Percentiles rank a stretch among this genome's conserved stretches.
These are phyloP conservation scores for Ustilago trichophora DNA, from an alignment of 1,284 basidiomycete species.

Conservation along the genomic window DNA sequence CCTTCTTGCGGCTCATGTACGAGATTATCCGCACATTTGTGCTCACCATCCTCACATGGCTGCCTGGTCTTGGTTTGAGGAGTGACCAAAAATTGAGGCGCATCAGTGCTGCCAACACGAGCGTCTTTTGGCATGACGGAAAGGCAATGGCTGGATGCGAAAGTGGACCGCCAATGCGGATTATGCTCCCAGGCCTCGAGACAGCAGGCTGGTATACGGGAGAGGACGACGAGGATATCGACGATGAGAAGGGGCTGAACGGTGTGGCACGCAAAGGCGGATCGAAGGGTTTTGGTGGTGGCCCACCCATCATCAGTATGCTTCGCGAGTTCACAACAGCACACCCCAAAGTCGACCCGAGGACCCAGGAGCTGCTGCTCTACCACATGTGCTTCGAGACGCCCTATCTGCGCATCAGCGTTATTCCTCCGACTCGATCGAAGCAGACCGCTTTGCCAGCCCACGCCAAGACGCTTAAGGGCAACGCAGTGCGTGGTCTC, in stretches of 20 bases:
- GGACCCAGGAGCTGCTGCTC: constrained; percentile 69
- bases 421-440: constrained; percentile 63
- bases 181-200: constrained; percentile 69
- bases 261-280: background rate
- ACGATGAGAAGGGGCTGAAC: background rate
- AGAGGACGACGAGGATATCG: constrained; percentile 40
- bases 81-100: constrained; percentile 34
- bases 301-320: constrained; percentile 50
- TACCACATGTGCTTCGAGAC: constrained; percentile 69
- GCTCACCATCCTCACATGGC: constrained; percentile 60
- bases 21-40: constrained; percentile 67
- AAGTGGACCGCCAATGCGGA: constrained; percentile 69
- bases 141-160: constrained; percentile 70
- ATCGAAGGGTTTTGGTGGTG: constrained; percentile 34
- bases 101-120: constrained; percentile 69
- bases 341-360: constrained; percentile 69
- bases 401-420: constrained; percentile 68
- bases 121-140: constrained; percentile 68
- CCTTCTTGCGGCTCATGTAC: constrained; percentile 66
- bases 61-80: constrained; percentile 51
- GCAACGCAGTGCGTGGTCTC: constrained; percentile 52
- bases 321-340: constrained; percentile 70
- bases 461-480: constrained; percentile 36
- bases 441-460: background rate
- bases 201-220: constrained; percentile 68